Conservation (phyloP, 2,329 filamentous ascomycete genomes). For the Ramularia collo-cygni region DNA sequence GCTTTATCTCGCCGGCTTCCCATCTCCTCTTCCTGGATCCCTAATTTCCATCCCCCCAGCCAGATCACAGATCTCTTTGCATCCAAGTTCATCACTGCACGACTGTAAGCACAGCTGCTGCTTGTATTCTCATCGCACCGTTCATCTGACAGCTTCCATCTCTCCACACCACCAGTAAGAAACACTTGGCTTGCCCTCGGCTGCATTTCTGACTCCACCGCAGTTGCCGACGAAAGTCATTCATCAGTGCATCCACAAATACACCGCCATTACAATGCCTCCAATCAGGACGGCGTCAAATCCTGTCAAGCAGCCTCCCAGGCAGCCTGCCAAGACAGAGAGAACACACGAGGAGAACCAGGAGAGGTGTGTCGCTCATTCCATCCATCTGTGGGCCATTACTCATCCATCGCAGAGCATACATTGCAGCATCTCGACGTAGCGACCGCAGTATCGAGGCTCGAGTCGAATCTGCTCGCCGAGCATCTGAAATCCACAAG, state of each 20-base stretch:
- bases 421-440: conserved; percentile 82
- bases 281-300: conserved; percentile 29
- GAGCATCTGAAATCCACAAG: conserved; percentile 88
- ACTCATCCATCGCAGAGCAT: conserved; percentile 53
- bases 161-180: too few species aligned
- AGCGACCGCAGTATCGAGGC: conserved; percentile 84
- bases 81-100: too few species aligned
- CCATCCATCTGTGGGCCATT: conserved; percentile 4
- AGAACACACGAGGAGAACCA: conserved; percentile 75
- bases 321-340: conserved; percentile 55
- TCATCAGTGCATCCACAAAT: too few species aligned
- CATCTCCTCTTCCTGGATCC: too few species aligned
- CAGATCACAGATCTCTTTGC: too few species aligned
- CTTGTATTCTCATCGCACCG: too few species aligned
- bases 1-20: too few species aligned
- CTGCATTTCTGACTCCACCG: not conserved
- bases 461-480: conserved; percentile 75
- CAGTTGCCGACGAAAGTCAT: not conserved
- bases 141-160: too few species aligned
- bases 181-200: too few species aligned
- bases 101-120: too few species aligned
- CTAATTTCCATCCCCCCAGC: too few species aligned
- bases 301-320: conserved; percentile 27
- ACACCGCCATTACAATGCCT: conserved; percentile 22
- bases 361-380: conserved; percentile 48